Evolutionary conservation across 768 basidiomycete species (phyloP).

Genomic region (Agaricus subrufescens): DNA sequence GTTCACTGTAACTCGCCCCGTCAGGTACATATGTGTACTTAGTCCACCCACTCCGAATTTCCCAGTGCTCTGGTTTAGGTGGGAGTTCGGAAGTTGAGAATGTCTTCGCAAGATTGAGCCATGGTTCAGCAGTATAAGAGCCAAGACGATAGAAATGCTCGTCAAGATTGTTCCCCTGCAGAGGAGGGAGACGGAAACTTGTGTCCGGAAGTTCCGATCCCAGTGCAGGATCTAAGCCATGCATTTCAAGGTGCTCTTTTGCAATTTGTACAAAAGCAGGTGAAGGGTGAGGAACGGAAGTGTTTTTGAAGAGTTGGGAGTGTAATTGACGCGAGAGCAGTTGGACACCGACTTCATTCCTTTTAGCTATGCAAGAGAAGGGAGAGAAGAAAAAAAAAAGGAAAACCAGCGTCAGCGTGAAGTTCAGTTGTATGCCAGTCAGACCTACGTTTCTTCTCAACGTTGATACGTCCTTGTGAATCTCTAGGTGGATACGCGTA

Average conservation of each 20-base stretch:
- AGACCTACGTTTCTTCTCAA: neutral
- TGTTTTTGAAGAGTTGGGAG: slow-evolving; percentile 73
- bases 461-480: neutral
- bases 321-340: slow-evolving; percentile 81
- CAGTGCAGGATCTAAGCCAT: slow-evolving; percentile 75
- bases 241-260: slow-evolving; percentile 71
- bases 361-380: slow-evolving; percentile 38
- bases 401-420: neutral
- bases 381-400: neutral
- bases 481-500: neutral
- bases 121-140: slow-evolving; percentile 62
- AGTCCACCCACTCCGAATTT: slow-evolving; percentile 80
- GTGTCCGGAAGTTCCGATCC: slow-evolving; percentile 79
- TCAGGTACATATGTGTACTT: slow-evolving; percentile 70
- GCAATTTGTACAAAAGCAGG: slow-evolving; percentile 68
- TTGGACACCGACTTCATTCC: slow-evolving; percentile 92
- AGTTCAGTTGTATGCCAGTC: neutral
- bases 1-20: slow-evolving; percentile 73
- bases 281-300: slow-evolving; percentile 59
- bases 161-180: slow-evolving; percentile 77
- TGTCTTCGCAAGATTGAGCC: slow-evolving; percentile 61
- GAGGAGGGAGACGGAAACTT: slow-evolving; percentile 73
- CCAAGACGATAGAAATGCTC: slow-evolving; percentile 91
- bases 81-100: slow-evolving; percentile 55
- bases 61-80: slow-evolving; percentile 47